phyloP scores from a whole-genome alignment of 495 filamentous ascomycete genomes.

The Diplogelasinospora grovesii region DNA sequence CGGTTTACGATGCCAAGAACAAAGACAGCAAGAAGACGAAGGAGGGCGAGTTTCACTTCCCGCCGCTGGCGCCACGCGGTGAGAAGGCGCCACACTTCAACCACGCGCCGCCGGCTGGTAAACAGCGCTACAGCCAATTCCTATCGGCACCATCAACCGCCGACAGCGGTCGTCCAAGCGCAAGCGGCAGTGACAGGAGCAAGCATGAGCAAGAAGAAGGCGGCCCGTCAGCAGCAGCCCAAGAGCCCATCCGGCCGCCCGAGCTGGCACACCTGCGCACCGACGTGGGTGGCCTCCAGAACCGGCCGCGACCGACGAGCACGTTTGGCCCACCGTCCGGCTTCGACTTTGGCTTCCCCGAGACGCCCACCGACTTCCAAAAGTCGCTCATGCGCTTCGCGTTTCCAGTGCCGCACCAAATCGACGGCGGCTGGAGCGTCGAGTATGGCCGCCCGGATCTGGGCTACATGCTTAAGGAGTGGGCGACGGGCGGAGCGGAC shows the following conservation, averaged over 20 bases:
- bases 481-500: constrained; percentile 55
- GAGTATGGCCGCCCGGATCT: constrained; percentile 92
- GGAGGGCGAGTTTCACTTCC: constrained; percentile 48
- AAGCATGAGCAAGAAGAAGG: constrained; percentile 8
- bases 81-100: constrained; percentile 43
- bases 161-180: constrained; percentile 21
- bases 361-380: constrained; percentile 69
- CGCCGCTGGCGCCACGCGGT: constrained; percentile 34
- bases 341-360: constrained; percentile 72
- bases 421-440: constrained; percentile 76
- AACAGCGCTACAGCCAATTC: constrained; percentile 29
- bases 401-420: constrained; percentile 59
- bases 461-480: constrained; percentile 71
- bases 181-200: constrained; percentile 16
- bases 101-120: constrained; percentile 42
- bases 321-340: constrained; percentile 42
- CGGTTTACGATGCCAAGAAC: constrained; percentile 6
- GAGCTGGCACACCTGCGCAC: constrained; percentile 48
- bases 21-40: constrained; percentile 25
- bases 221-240: constrained; percentile 6
- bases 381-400: constrained; percentile 83
- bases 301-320: constrained; percentile 30
- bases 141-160: constrained; percentile 13
- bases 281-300: constrained; percentile 26
- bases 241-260: constrained; percentile 28